These are phyloP conservation scores for Fusarium multiceps DNA, from an alignment of 2,329 filamentous ascomycete genomes.

Conservation along the genomic window DNA sequence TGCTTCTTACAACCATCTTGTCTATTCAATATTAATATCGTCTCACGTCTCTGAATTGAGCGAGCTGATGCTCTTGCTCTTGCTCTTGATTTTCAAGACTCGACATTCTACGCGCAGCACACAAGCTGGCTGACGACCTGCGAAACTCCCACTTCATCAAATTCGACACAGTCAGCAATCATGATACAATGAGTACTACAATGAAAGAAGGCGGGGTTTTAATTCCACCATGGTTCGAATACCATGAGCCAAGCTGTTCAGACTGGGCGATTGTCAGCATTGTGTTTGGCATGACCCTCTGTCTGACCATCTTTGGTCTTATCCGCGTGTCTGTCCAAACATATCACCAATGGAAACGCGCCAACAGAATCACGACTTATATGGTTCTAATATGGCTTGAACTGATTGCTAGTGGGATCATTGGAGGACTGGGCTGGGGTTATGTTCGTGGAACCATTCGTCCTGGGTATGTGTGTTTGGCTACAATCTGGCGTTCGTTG, in stretches of 20 bases:
- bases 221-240: conserved; percentile 43
- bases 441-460: conserved; percentile 49
- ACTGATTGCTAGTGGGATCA: conserved; percentile 49
- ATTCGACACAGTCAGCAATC: background rate
- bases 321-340: conserved; percentile 53
- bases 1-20: conserved; percentile 22
- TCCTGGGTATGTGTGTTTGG: conserved; percentile 39
- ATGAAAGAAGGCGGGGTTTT: conserved; percentile 38
- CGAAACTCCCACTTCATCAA: background rate
- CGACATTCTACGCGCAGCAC: background rate
- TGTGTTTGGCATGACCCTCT: conserved; percentile 53
- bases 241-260: conserved; percentile 31
- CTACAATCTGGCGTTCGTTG: background rate
- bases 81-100: background rate
- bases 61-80: background rate
- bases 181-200: conserved; percentile 45
- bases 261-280: conserved; percentile 53
- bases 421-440: conserved; percentile 53
- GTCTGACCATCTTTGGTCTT: conserved; percentile 50
- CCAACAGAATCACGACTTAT: conserved; percentile 51
- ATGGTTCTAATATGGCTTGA: conserved; percentile 56
- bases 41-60: background rate
- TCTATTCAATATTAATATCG: conserved; percentile 4
- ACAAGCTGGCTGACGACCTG: background rate
- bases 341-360: conserved; percentile 46